Evolutionary conservation across 352 stramenopile species (phyloP).

Genomic region (Globisporangium camurandrum): DNA sequence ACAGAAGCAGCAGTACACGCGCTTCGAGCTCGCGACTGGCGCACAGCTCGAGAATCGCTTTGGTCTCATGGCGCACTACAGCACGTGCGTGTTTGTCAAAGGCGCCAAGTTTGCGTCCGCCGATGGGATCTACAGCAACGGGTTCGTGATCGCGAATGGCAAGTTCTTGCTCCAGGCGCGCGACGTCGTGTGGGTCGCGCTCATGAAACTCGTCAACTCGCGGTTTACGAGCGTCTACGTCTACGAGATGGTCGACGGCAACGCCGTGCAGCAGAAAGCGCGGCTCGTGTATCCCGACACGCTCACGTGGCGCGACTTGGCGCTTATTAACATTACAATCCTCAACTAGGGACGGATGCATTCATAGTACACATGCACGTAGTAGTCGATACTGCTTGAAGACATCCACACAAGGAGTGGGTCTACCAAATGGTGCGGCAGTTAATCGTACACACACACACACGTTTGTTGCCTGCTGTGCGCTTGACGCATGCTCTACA

Average conservation of each 20-base stretch:
- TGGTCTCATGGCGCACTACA: slow-evolving; percentile 37
- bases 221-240: slow-evolving; percentile 2
- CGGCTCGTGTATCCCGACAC: slow-evolving; percentile 2
- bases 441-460: too few species aligned
- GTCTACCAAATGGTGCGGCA: too few species aligned
- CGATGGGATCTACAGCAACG: slow-evolving; percentile 54
- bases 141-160: slow-evolving; percentile 25
- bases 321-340: slow-evolving; percentile 2
- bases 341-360: not conserved
- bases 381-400: too few species aligned
- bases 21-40: slow-evolving; percentile 21
- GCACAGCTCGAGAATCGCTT: slow-evolving; percentile 20
- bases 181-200: not conserved
- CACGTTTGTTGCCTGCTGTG: too few species aligned
- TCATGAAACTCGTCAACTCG: slow-evolving; percentile 1
- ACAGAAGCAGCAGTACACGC: slow-evolving; percentile 16
- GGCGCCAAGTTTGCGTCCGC: slow-evolving; percentile 23
- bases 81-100: slow-evolving; percentile 30
- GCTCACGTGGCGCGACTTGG: not conserved
- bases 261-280: slow-evolving; percentile 2
- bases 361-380: too few species aligned
- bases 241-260: slow-evolving; percentile 3
- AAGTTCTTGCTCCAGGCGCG: slow-evolving; percentile 2
- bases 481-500: too few species aligned
- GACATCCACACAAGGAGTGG: too few species aligned